Conservation (phyloP, 208 protist species). For the Leishmania turanica region DNA sequence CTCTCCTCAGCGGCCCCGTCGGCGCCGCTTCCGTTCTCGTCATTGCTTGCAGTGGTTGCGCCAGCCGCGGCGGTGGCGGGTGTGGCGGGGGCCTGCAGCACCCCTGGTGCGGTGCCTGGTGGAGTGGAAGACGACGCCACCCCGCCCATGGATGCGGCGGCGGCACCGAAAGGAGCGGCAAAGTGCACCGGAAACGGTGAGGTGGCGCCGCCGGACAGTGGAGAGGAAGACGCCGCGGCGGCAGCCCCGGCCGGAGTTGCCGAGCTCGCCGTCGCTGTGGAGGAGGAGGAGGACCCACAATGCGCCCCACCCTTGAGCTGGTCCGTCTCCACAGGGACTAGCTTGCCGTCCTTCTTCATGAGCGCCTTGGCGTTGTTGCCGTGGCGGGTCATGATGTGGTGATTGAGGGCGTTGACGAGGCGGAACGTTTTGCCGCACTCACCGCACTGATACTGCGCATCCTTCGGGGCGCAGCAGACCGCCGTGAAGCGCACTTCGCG, state of each 20-base stretch:
- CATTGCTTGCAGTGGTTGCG: slow-evolving; percentile 7
- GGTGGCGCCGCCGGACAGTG: background rate
- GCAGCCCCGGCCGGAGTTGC: slow-evolving; percentile 4
- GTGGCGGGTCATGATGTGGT: slow-evolving; percentile 91
- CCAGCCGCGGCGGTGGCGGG: background rate
- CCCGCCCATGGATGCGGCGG: background rate
- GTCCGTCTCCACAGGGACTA: slow-evolving; percentile 44
- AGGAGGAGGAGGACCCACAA: background rate
- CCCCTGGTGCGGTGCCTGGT: background rate
- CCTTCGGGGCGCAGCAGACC: slow-evolving; percentile 12
- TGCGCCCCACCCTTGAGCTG: slow-evolving; percentile 17
- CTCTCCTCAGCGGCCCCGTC: slow-evolving; percentile 33
- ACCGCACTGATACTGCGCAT: slow-evolving; percentile 69
- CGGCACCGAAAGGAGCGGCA: slow-evolving; percentile 23
- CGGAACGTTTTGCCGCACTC: slow-evolving; percentile 88
- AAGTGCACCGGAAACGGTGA: slow-evolving; percentile 29
- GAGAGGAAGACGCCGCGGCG: background rate
- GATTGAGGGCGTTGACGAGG: slow-evolving; percentile 85
- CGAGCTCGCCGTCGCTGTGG: slow-evolving; percentile 9
- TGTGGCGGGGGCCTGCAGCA: background rate
- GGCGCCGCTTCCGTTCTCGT: background rate
- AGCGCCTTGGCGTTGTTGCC: slow-evolving; percentile 72
- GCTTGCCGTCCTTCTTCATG: slow-evolving; percentile 51
- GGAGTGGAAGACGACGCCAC: background rate
- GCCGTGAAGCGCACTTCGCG: slow-evolving; percentile 30